These are phyloP conservation scores for Pythium vanterpoolii DNA, from an alignment of 352 stramenopile genomes.

Conservation along the genomic window DNA sequence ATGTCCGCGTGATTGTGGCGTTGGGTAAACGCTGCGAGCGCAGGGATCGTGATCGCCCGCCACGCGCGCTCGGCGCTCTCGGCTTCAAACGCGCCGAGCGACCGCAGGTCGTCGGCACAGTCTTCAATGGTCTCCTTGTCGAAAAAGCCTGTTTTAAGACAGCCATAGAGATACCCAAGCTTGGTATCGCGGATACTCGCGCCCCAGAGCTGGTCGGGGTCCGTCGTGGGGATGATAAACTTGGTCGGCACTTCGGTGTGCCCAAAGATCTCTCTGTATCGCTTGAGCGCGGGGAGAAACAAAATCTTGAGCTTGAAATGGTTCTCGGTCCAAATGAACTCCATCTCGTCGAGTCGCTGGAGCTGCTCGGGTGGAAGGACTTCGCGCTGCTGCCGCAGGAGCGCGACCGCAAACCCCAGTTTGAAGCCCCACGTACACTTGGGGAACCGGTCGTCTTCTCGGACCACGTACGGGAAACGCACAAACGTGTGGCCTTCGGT, in stretches of 20 bases:
- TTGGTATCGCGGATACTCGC: conserved; percentile 12
- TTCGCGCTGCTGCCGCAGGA: conserved; percentile 73
- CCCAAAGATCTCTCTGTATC: conserved; percentile 32
- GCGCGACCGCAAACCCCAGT: conserved; percentile 88
- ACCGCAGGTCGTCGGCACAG: conserved; percentile 33
- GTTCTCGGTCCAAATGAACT: conserved; percentile 67
- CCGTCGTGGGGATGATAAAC: conserved; percentile 29
- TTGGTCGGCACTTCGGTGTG: conserved; percentile 37
- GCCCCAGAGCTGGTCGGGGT: conserved; percentile 15
- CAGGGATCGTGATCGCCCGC: conserved; percentile 34
- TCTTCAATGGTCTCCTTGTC: conserved; percentile 14
- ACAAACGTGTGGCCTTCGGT: conserved; percentile 91
- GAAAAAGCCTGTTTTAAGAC: conserved; percentile 20
- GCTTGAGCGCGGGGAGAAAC: conserved; percentile 39
- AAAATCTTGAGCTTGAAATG: conserved; percentile 67
- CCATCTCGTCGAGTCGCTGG: conserved; percentile 43
- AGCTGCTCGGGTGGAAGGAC: conserved; percentile 29
- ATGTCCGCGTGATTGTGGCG: conserved; percentile 40
- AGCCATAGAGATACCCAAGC: conserved; percentile 21
- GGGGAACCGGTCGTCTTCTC: conserved; percentile 72
- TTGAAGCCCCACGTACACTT: conserved; percentile 85
- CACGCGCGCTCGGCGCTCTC: conserved; percentile 30
- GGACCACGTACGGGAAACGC: conserved; percentile 87
- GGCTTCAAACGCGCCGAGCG: conserved; percentile 41
- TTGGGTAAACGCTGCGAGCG: conserved; percentile 31